Evolutionary conservation across 176 grass and related monocot genomes (phyloP).

Genomic region (Thinopyrum elongatum): DNA sequence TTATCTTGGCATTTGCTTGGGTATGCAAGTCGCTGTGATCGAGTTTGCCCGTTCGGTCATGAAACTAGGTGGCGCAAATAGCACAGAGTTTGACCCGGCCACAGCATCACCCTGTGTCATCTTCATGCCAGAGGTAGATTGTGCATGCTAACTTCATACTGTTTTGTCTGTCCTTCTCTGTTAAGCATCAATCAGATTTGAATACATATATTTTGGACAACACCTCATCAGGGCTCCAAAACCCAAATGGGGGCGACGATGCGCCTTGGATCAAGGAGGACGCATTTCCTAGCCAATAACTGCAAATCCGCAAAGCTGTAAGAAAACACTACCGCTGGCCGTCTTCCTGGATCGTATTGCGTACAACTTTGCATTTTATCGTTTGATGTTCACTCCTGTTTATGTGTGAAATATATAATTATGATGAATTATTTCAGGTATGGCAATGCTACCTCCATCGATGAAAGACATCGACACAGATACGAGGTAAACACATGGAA

Average conservation of each 20-base stretch:
- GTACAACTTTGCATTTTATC: constrained; percentile 1
- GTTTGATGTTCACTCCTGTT: too few relatives aligned
- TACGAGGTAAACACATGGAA: constrained; percentile 65
- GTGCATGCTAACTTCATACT: background rate
- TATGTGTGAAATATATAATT: too few relatives aligned
- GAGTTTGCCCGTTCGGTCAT: constrained; percentile 83
- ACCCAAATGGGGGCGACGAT: constrained; percentile 97
- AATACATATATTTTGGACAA: constrained; percentile 28
- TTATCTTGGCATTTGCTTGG: constrained; percentile 95
- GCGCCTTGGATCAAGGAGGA: constrained; percentile 91
- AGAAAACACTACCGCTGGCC: constrained; percentile 28
- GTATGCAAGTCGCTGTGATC: constrained; percentile 96
- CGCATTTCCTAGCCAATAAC: constrained; percentile 54
- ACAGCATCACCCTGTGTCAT: constrained; percentile 66
- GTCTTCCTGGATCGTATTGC: background rate
- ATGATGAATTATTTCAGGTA: constrained; percentile 53
- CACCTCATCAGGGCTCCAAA: constrained; percentile 71
- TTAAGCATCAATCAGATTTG: constrained; percentile 18
- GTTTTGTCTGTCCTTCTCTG: background rate
- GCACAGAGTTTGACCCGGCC: constrained; percentile 84
- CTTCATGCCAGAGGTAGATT: constrained; percentile 94
- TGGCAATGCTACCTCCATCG: constrained; percentile 54
- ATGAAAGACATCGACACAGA: constrained; percentile 93
- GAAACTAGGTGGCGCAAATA: constrained; percentile 80
- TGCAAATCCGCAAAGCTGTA: constrained; percentile 86